Percentiles rank a stretch among this genome's conserved stretches.
phyloP scores from a whole-genome alignment of 2,329 filamentous ascomycete genomes.

The Fusarium luffae region DNA sequence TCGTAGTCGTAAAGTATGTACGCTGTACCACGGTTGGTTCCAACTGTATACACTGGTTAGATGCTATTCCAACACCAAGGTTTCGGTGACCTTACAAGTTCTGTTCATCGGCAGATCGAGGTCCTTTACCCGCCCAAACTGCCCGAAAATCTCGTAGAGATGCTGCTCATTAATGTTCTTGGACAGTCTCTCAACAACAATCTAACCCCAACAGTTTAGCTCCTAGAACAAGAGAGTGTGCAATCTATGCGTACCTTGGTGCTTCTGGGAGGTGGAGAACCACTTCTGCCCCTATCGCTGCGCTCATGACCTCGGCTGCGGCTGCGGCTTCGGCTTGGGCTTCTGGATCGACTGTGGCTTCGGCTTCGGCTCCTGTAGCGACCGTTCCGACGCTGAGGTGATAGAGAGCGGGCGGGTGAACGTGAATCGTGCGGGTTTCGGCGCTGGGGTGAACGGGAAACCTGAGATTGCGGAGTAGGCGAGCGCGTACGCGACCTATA shows the following conservation, averaged over 20 bases:
- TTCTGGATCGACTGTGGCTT: constrained; percentile 44
- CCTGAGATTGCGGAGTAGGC: constrained; percentile 49
- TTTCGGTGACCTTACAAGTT: constrained; percentile 69
- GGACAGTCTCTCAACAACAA: constrained; percentile 94
- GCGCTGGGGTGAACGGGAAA: constrained; percentile 49
- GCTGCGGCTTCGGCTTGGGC: constrained; percentile 46
- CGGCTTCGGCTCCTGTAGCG: constrained; percentile 47
- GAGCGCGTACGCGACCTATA: constrained; percentile 52
- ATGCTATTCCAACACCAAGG: constrained; percentile 3
- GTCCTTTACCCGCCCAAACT: constrained; percentile 86
- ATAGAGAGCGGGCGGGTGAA: constrained; percentile 49
- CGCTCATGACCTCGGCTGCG: constrained; percentile 50
- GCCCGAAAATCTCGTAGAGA: constrained; percentile 89
- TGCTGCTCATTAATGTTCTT: constrained; percentile 94
- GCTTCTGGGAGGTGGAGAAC: constrained; percentile 55
- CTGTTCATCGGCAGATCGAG: constrained; percentile 91
- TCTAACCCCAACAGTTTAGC: constrained; percentile 61
- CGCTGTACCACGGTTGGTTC: constrained; percentile 90
- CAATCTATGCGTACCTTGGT: constrained; percentile 60
- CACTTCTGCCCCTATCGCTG: constrained; percentile 52
- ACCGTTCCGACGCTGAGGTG: constrained; percentile 50
- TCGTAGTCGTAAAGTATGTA: constrained; percentile 87
- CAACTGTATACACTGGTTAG: constrained; percentile 64
- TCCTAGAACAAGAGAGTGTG: neutral
- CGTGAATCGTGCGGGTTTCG: constrained; percentile 50